Conservation (phyloP, 2,329 filamentous ascomycete species). For the Truncatella angustata region DNA sequence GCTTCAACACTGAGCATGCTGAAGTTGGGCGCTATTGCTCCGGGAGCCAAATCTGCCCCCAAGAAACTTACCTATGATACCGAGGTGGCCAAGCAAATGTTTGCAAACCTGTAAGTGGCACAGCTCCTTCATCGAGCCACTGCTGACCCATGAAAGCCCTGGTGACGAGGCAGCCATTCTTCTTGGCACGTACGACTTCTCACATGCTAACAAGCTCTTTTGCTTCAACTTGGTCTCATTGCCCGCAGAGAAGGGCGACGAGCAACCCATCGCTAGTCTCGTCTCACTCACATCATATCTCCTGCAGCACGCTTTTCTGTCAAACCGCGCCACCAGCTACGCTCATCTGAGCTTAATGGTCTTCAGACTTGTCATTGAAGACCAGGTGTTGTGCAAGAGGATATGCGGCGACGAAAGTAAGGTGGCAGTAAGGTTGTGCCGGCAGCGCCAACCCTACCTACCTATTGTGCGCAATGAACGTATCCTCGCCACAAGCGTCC, state of each 20-base stretch:
- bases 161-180: constrained; percentile 75
- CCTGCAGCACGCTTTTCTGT: constrained; percentile 88
- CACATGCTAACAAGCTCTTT: constrained; percentile 92
- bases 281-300: constrained; percentile 90
- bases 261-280: constrained; percentile 77
- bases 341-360: constrained; percentile 83
- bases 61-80: constrained; percentile 62
- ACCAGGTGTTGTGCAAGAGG: constrained; percentile 75
- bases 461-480: constrained; percentile 72
- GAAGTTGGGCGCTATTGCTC: constrained; percentile 73
- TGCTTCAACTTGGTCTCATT: constrained; percentile 77
- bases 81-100: constrained; percentile 80
- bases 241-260: constrained; percentile 60
- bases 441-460: constrained; percentile 83
- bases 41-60: constrained; percentile 60
- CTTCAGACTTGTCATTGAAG: constrained; percentile 82
- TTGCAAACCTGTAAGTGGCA: constrained; percentile 68
- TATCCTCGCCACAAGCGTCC: constrained; percentile 69
- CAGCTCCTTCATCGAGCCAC: too few species aligned
- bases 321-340: constrained; percentile 74
- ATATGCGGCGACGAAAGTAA: constrained; percentile 80
- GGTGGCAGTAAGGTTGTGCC: constrained; percentile 74
- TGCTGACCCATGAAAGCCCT: constrained; percentile 58
- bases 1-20: constrained; percentile 79
- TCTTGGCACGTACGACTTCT: constrained; percentile 88